These are phyloP conservation scores for Quercus alba DNA, from an alignment of 306 rosid genomes.

Conservation along the genomic window DNA sequence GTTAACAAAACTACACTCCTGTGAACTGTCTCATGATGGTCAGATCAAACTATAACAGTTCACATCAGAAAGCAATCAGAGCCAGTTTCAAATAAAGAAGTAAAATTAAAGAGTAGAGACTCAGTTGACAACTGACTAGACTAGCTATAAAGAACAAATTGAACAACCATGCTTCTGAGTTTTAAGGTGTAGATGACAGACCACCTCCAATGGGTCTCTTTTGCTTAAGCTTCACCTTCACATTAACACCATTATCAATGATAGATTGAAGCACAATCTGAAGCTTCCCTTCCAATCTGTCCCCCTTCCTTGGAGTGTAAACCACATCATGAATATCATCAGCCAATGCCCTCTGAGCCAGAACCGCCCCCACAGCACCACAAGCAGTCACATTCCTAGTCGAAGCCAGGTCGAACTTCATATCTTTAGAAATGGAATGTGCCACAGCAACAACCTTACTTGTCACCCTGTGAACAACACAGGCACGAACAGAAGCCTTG, in stretches of 20 bases:
- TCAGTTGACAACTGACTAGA: background rate
- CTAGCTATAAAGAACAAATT: background rate
- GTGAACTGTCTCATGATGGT: too few relatives aligned
- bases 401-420: slow-evolving; percentile 73
- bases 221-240: slow-evolving; percentile 78
- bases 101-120: background rate
- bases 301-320: slow-evolving; percentile 86
- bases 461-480: slow-evolving; percentile 69
- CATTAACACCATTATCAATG: slow-evolving; percentile 50
- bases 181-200: slow-evolving; percentile 1
- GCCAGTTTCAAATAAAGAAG: background rate
- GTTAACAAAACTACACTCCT: background rate
- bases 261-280: slow-evolving; percentile 43
- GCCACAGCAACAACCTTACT: slow-evolving; percentile 89
- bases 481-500: slow-evolving; percentile 82
- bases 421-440: slow-evolving; percentile 82
- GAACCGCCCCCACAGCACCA: slow-evolving; percentile 77
- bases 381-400: slow-evolving; percentile 68
- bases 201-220: slow-evolving; percentile 36
- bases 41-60: too few relatives aligned
- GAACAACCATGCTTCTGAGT: background rate
- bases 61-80: background rate
- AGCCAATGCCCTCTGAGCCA: slow-evolving; percentile 83
- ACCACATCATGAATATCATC: slow-evolving; percentile 79
- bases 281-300: slow-evolving; percentile 75